Conservation (phyloP, 139 green algal species). For the Gonium pectorale region DNA sequence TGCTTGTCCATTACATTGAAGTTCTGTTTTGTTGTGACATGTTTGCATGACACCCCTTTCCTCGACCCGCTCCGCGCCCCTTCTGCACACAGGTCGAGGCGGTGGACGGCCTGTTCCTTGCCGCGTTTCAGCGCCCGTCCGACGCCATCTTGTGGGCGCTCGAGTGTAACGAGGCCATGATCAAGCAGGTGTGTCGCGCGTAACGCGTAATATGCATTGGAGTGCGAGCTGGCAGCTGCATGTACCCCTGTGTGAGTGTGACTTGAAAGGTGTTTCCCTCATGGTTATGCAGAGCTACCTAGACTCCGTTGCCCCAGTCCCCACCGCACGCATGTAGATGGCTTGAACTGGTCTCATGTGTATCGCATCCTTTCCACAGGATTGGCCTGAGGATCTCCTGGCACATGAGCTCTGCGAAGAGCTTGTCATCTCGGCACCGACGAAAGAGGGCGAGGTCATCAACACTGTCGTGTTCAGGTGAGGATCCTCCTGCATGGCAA, state of each 20-base stretch:
- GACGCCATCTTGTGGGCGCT: conserved; percentile 60
- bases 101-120: conserved; percentile 62
- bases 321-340: no score
- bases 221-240: background rate
- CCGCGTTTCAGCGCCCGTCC: conserved; percentile 47
- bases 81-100: conserved; percentile 49
- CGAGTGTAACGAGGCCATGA: conserved; percentile 56
- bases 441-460: conserved; percentile 49
- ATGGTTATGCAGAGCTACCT: no score
- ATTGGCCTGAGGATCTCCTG: conserved; percentile 56
- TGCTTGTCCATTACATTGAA: no score
- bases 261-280: no score
- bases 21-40: no score
- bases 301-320: no score
- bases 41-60: no score
- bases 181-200: conserved; percentile 35
- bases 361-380: no score
- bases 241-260: no score
- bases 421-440: conserved; percentile 44
- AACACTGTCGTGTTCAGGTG: conserved; percentile 54
- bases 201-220: background rate
- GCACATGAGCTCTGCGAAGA: conserved; percentile 58
- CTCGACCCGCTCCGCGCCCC: no score
- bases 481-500: no score
- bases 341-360: no score